Evolutionary conservation across 2,329 filamentous ascomycete genomes (phyloP), one percentile per base, ranked within the genome.

Genomic region (Ceratocystis huliohia): DNA sequence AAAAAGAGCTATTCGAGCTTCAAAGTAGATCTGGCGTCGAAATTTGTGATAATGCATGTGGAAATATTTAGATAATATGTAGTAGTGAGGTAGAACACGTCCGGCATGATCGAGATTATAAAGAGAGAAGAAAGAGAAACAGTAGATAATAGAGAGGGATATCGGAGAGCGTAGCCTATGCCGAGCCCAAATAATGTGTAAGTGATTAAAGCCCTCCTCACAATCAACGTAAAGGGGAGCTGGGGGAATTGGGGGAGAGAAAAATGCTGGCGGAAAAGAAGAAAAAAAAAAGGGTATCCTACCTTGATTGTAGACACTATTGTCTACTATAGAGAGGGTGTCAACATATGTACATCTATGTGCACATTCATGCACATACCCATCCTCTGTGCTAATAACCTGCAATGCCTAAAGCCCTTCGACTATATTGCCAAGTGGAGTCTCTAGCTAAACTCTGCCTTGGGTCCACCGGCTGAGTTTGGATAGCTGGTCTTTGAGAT

Each of bases 141-240:
- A 10, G 41, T 65, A 30, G 63, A 62, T 48, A 48, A 63, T 30
- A 66, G 5, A 61, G 53, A 25, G 53, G 64, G 56, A 66, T 56
- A 22, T 66, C 64, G 64, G 33, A 50, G 61, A 66, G 64, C 64
- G 57, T 46, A 66, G 64, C 57, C 57, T 66, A 53, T 66, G 61
- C 64, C 57, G 64, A 57, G 56, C 53, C 64, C 50, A 65, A 59
- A 25, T 41, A 66, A 45, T 46, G 44, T 65, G 64, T 61, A 66
- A 61, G 64, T 66, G 64, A 66, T 65, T 56, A 65, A 62, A 61
- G 64, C 57, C 28, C 57, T 66, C 56, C 33, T 66, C 64, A 66
- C 57, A 66, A 41, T 66, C 33, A 66, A 61, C 25, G 64, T 15
- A 66, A 61, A 66, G 64, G 37, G 56, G 57, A 61, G 57, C 57